phyloP scores from a whole-genome alignment of 2,329 filamentous ascomycete genomes.

The Acephala macrosclerotiorum region DNA sequence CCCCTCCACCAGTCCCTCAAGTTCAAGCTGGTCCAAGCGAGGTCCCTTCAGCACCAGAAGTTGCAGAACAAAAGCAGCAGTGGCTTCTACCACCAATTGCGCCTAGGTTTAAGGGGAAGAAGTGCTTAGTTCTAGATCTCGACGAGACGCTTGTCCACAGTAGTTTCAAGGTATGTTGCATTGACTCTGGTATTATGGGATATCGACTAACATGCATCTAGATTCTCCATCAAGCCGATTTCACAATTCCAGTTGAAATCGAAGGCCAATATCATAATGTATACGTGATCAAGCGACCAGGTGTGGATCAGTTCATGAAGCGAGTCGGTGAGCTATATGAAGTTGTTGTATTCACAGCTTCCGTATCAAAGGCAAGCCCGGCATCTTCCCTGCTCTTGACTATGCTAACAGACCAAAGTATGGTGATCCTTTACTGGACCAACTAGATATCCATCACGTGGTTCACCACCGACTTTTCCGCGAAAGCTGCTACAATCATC shows the following conservation, averaged over 20 bases:
- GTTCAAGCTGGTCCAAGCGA: slow-evolving; percentile 28
- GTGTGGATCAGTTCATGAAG: slow-evolving; percentile 99
- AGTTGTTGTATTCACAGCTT: slow-evolving; percentile 98
- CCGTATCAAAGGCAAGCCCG: slow-evolving; percentile 85
- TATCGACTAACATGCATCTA: slow-evolving; percentile 47
- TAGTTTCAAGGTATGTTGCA: slow-evolving; percentile 89
- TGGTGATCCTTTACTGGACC: slow-evolving; percentile 93
- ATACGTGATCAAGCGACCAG: slow-evolving; percentile 99
- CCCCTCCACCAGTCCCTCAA: slow-evolving; percentile 38
- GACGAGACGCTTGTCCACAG: slow-evolving; percentile 98
- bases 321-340: slow-evolving; percentile 96
- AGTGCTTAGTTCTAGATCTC: slow-evolving; percentile 93
- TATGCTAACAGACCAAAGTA: slow-evolving; percentile 64
- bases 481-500: slow-evolving; percentile 99
- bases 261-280: slow-evolving; percentile 99
- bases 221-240: slow-evolving; percentile 98
- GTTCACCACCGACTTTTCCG: slow-evolving; percentile 96
- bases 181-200: slow-evolving; percentile 1
- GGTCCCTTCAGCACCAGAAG: slow-evolving; percentile 33
- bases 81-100: slow-evolving; percentile 80
- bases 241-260: slow-evolving; percentile 98
- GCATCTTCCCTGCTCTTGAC: slow-evolving; percentile 4
- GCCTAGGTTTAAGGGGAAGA: slow-evolving; percentile 83
- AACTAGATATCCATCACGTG: slow-evolving; percentile 96
- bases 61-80: slow-evolving; percentile 42